phyloP scores from a whole-genome alignment of 2,329 filamentous ascomycete genomes.

The Diaporthe sp. region DNA sequence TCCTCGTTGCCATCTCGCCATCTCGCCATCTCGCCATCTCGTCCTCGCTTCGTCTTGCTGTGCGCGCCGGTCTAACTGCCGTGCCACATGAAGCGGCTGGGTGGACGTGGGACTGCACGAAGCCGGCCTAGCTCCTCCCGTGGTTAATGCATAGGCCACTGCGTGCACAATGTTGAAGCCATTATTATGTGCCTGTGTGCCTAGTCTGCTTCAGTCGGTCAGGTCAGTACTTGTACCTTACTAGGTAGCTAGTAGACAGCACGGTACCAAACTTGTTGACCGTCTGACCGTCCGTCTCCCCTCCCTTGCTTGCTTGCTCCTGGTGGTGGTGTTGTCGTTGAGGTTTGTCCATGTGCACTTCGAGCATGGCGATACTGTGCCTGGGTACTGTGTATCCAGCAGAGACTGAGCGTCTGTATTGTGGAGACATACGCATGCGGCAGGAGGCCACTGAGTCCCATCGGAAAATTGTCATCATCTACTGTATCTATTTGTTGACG shows the following conservation, averaged over 20 bases:
- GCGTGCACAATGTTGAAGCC: neutral
- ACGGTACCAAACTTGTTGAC: slow-evolving; percentile 18
- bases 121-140: slow-evolving; percentile 15
- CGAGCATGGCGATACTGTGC: slow-evolving; percentile 1
- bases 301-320: neutral
- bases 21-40: slow-evolving; percentile 34
- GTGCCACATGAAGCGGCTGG: slow-evolving; percentile 33
- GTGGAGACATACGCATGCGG: slow-evolving; percentile 24
- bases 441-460: slow-evolving; percentile 3
- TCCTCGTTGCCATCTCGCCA: slow-evolving; percentile 30
- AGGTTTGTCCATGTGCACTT: neutral
- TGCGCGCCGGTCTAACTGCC: slow-evolving; percentile 17
- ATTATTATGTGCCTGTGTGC: neutral
- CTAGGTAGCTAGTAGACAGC: neutral
- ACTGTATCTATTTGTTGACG: slow-evolving; percentile 21
- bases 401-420: neutral
- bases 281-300: neutral
- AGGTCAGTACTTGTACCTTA: neutral
- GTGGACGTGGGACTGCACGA: slow-evolving; percentile 7
- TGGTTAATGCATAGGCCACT: slow-evolving; percentile 27
- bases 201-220: neutral
- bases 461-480: slow-evolving; percentile 26
- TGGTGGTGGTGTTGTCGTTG: neutral
- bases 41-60: slow-evolving; percentile 20
- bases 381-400: neutral